phyloP scores from a whole-genome alignment of 257 asterid genomes.

The Solanum sparsipilum region DNA sequence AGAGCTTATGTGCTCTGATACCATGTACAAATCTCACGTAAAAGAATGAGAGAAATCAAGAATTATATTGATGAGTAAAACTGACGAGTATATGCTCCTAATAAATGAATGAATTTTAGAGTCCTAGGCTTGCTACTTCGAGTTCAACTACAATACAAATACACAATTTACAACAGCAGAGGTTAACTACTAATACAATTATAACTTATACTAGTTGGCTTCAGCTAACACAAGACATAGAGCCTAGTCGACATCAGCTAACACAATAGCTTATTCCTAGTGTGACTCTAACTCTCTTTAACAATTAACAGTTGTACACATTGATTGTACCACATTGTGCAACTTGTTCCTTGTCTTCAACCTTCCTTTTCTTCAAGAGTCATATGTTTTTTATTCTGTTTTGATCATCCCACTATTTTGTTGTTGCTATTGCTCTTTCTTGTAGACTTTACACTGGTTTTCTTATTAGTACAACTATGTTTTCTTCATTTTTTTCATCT shows the following conservation, averaged over 20 bases:
- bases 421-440: not conserved
- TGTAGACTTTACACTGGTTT: not conserved
- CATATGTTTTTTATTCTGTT: too few species aligned
- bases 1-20: not conserved
- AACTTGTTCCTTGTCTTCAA: not conserved
- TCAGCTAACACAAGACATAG: not conserved
- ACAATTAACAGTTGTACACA: not conserved
- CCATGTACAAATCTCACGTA: too few species aligned
- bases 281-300: not conserved
- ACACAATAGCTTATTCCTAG: not conserved
- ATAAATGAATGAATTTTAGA: not conserved
- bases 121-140: not conserved
- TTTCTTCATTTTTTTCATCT: not conserved
- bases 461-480: too few species aligned
- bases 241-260: not conserved
- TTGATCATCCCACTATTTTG: too few species aligned
- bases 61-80: not conserved
- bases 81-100: not conserved
- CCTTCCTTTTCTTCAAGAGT: not conserved
- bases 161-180: not conserved
- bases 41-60: too few species aligned
- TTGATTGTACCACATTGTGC: not conserved
- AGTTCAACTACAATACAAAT: not conserved
- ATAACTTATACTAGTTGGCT: not conserved
- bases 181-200: not conserved